These are phyloP conservation scores for Leishmania major DNA, from an alignment of 208 protist species.

Conservation along the genomic window DNA sequence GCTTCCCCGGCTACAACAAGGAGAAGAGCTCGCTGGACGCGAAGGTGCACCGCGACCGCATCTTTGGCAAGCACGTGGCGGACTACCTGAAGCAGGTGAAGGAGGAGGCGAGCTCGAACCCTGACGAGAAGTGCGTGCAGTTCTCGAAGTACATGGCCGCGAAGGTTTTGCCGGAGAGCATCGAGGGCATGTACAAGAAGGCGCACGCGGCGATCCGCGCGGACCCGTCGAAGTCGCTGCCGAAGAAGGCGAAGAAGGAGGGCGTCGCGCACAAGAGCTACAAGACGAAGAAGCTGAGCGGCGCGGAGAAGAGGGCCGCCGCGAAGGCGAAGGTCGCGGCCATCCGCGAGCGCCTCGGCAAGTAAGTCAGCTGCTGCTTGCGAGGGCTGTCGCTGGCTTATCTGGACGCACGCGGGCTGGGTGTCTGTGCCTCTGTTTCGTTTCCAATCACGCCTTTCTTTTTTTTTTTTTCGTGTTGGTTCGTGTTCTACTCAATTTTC, in stretches of 20 bases:
- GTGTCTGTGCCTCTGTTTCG: too few relatives aligned
- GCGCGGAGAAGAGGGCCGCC: slow-evolving; percentile 48
- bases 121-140: slow-evolving; percentile 92
- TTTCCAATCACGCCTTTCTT: too few relatives aligned
- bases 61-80: slow-evolving; percentile 98
- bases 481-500: too few relatives aligned
- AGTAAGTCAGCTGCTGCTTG: slow-evolving; percentile 3
- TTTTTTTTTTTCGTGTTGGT: too few relatives aligned
- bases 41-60: slow-evolving; percentile 94
- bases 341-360: slow-evolving; percentile 61
- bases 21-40: slow-evolving; percentile 91
- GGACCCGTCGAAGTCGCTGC: slow-evolving; percentile 83
- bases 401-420: too few relatives aligned
- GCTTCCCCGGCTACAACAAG: slow-evolving; percentile 96
- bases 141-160: slow-evolving; percentile 96
- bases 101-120: slow-evolving; percentile 91
- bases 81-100: slow-evolving; percentile 98
- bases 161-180: slow-evolving; percentile 89
- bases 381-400: background rate
- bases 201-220: slow-evolving; percentile 94
- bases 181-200: slow-evolving; percentile 96
- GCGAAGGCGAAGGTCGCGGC: slow-evolving; percentile 48
- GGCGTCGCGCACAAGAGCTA: slow-evolving; percentile 44
- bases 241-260: slow-evolving; percentile 69
- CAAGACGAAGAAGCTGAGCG: slow-evolving; percentile 54